Conservation (phyloP, 441 rosid genomes). For the Adansonia madagascariensis region DNA sequence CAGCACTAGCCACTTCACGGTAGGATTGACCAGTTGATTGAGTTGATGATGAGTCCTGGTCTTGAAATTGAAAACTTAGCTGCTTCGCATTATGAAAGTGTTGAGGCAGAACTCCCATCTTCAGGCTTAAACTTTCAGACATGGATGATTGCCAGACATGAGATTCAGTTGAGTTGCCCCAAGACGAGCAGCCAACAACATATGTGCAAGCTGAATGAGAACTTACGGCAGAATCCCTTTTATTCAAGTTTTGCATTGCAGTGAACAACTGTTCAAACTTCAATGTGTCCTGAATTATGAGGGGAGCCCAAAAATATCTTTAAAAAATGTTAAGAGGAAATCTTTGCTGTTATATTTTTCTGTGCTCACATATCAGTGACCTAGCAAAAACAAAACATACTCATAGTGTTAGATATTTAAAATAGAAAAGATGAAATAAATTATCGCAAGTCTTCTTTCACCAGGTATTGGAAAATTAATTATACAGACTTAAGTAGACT, state of each 20-base stretch:
- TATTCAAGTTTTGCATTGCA: constrained; percentile 42
- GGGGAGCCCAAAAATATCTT: constrained; percentile 24
- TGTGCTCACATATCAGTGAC: constrained; percentile 11
- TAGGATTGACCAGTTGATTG: constrained; percentile 75
- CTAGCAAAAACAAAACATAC: constrained; percentile 17
- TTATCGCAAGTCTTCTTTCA: not conserved
- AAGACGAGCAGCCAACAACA: constrained; percentile 43
- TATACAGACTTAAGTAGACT: not conserved
- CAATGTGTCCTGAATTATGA: constrained; percentile 8
- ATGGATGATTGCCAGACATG: constrained; percentile 35
- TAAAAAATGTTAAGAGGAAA: constrained; percentile 15
- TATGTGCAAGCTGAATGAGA: constrained; percentile 38
- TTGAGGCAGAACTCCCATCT: constrained; percentile 51
- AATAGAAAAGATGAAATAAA: not conserved
- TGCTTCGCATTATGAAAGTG: constrained; percentile 47
- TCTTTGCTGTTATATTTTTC: constrained; percentile 19
- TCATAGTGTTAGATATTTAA: constrained; percentile 15
- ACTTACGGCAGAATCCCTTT: constrained; percentile 40
- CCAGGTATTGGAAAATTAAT: not conserved
- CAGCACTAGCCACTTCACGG: constrained; percentile 53
- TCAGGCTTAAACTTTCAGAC: constrained; percentile 53
- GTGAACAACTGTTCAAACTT: constrained; percentile 6
- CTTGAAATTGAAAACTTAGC: constrained; percentile 53
- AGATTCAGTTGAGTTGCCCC: constrained; percentile 47
- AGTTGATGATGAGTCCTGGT: constrained; percentile 61